Conservation (phyloP, 345 rosid genomes). For the Physaria fendleri region DNA sequence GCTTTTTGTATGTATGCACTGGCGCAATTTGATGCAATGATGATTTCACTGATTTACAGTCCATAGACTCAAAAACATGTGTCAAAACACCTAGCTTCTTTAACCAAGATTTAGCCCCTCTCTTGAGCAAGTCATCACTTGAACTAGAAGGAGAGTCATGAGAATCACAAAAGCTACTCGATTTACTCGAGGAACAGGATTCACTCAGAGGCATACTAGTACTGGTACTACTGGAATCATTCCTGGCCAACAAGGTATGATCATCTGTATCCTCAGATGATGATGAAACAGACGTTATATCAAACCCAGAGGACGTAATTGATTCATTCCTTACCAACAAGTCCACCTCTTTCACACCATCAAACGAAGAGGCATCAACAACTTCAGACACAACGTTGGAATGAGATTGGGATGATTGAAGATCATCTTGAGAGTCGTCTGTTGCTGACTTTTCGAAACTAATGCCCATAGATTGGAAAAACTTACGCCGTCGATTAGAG, state of each 20-base stretch:
- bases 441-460: slow-evolving; percentile 12
- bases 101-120: slow-evolving; percentile 29
- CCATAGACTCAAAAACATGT: slow-evolving; percentile 25
- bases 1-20: slow-evolving; percentile 42
- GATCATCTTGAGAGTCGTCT: background rate
- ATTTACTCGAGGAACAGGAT: slow-evolving; percentile 18
- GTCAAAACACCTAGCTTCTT: slow-evolving; percentile 41
- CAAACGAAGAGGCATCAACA: background rate
- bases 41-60: slow-evolving; percentile 25
- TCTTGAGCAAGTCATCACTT: slow-evolving; percentile 20
- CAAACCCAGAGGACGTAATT: slow-evolving; percentile 33
- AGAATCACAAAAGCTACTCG: slow-evolving; percentile 22
- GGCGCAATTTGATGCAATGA: slow-evolving; percentile 23
- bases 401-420: background rate
- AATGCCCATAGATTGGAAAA: slow-evolving; percentile 38
- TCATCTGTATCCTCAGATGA: slow-evolving; percentile 15
- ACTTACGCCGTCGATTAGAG: slow-evolving; percentile 34
- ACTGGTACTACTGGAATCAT: background rate
- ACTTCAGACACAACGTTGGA: background rate
- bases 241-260: slow-evolving; percentile 2
- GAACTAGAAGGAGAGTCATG: background rate
- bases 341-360: slow-evolving; percentile 29
- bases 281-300: slow-evolving; percentile 17
- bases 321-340: slow-evolving; percentile 32
- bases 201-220: slow-evolving; percentile 6